These are phyloP conservation scores for Colletotrichum agaves DNA, from an alignment of 2,329 filamentous ascomycete genomes.

Conservation along the genomic window DNA sequence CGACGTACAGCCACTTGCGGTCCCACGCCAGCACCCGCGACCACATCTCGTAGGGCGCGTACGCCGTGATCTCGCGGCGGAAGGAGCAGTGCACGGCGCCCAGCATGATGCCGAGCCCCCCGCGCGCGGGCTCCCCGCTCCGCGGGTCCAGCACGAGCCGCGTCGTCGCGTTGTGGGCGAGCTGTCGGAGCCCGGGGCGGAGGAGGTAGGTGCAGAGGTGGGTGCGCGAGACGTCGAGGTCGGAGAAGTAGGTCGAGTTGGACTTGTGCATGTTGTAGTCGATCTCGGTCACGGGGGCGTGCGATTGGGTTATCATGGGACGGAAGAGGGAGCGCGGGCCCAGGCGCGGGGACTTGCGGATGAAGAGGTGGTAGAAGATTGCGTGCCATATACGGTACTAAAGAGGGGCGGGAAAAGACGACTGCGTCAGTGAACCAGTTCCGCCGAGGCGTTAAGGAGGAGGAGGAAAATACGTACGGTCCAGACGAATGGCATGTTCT, in stretches of 20 bases:
- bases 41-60: conserved; percentile 79
- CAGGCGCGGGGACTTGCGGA: conserved; percentile 59
- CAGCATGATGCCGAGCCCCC: conserved; percentile 71
- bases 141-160: conserved; percentile 62
- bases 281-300: conserved; percentile 78
- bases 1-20: conserved; percentile 82
- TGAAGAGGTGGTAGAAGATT: conserved; percentile 64
- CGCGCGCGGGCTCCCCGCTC: conserved; percentile 60
- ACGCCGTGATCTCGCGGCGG: conserved; percentile 77
- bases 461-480: conserved; percentile 65
- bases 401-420: not conserved
- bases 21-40: conserved; percentile 79
- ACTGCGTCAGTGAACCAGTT: too few species aligned
- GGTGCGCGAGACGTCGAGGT: conserved; percentile 85
- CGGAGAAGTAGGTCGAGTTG: conserved; percentile 87
- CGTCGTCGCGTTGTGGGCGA: conserved; percentile 60
- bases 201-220: conserved; percentile 80
- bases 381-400: conserved; percentile 69
- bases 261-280: conserved; percentile 90
- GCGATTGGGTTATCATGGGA: conserved; percentile 73
- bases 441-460: not conserved
- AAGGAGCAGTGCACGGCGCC: conserved; percentile 81
- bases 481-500: conserved; percentile 80
- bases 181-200: conserved; percentile 64
- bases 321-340: conserved; percentile 76